A percentile compares a stretch with the other conserved stretches of the same genome.
These are phyloP conservation scores for Metschnikowia kofuensis DNA, from an alignment of 805 yeast species.

Conservation along the genomic window DNA sequence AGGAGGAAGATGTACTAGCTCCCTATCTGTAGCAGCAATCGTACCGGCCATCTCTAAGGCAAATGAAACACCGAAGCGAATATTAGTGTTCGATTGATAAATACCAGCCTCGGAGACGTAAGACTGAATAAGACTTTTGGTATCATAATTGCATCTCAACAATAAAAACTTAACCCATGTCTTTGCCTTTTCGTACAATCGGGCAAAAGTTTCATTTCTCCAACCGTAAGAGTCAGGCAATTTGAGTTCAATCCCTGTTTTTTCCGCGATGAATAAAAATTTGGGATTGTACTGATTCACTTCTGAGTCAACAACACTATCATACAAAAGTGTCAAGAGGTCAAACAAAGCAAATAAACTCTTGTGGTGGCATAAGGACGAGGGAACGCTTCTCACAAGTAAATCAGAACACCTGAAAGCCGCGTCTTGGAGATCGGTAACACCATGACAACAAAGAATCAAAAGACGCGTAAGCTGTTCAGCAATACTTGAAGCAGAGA, in stretches of 20 bases:
- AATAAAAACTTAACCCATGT: slow-evolving; percentile 66
- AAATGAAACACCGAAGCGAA: slow-evolving; percentile 82
- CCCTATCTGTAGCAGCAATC: slow-evolving; percentile 64
- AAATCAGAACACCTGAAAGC: slow-evolving; percentile 76
- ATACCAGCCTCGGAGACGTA: slow-evolving; percentile 52
- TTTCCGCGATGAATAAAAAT: slow-evolving; percentile 51
- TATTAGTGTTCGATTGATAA: slow-evolving; percentile 20
- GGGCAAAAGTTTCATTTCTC: slow-evolving; percentile 65
- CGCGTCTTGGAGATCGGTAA: slow-evolving; percentile 67
- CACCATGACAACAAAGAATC: slow-evolving; percentile 73
- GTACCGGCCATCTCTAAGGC: slow-evolving; percentile 87
- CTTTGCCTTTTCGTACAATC: slow-evolving; percentile 55
- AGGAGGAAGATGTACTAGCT: slow-evolving; percentile 49
- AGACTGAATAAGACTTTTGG: slow-evolving; percentile 73
- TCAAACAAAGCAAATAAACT: slow-evolving; percentile 81
- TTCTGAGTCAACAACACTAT: slow-evolving; percentile 80
- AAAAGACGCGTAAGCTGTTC: slow-evolving; percentile 67
- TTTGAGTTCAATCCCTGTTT: slow-evolving; percentile 48
- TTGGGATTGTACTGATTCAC: slow-evolving; percentile 82
- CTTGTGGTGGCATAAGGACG: slow-evolving; percentile 69
- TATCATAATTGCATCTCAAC: slow-evolving; percentile 62
- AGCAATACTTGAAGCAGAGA: slow-evolving; percentile 56
- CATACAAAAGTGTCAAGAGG: slow-evolving; percentile 70
- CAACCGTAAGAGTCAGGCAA: slow-evolving; percentile 75
- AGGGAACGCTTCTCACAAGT: slow-evolving; percentile 65